phyloP scores from a whole-genome alignment of 1,284 basidiomycete genomes.

The Sanghuangporus weigelae region DNA sequence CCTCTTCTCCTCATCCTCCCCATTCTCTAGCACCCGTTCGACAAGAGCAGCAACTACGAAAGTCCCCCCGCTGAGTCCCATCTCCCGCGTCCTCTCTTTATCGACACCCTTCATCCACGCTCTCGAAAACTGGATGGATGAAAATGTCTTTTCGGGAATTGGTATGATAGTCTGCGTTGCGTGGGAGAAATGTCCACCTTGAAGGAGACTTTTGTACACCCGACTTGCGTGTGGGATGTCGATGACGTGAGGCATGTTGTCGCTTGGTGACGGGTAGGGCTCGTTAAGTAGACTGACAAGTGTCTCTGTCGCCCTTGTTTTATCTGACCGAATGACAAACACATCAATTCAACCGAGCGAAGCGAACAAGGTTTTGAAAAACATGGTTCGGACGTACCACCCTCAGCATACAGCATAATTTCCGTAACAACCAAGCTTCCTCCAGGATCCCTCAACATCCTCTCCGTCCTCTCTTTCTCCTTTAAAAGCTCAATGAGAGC shows the following conservation, averaged over 20 bases:
- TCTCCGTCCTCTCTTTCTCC: constrained; percentile 43
- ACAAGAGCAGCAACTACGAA: constrained; percentile 79
- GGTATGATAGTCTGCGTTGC: constrained; percentile 47
- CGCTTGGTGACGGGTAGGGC: constrained; percentile 50
- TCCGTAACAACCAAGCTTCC: constrained; percentile 75
- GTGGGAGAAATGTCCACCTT: constrained; percentile 84
- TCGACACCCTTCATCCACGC: constrained; percentile 57
- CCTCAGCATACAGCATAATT: constrained; percentile 76
- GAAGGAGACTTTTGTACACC: constrained; percentile 80
- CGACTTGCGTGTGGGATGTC: constrained; percentile 77
- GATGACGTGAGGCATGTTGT: constrained; percentile 54
- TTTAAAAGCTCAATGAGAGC: constrained; percentile 63
- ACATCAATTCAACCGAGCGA: neutral
- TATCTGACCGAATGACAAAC: constrained; percentile 44
- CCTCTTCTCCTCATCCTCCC: constrained; percentile 32
- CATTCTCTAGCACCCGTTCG: constrained; percentile 49
- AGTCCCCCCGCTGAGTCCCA: constrained; percentile 65
- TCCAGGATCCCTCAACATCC: constrained; percentile 66
- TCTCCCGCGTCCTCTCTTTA: constrained; percentile 45
- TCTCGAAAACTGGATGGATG: constrained; percentile 51
- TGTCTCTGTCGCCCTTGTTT: constrained; percentile 52
- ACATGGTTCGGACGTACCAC: constrained; percentile 47
- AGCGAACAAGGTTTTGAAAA: constrained; percentile 1
- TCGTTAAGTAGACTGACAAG: constrained; percentile 52
- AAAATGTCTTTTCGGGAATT: constrained; percentile 37